Base-by-base conservation (phyloP, 495 filamentous ascomycete species). In the Penicillium fimorum region DNA sequence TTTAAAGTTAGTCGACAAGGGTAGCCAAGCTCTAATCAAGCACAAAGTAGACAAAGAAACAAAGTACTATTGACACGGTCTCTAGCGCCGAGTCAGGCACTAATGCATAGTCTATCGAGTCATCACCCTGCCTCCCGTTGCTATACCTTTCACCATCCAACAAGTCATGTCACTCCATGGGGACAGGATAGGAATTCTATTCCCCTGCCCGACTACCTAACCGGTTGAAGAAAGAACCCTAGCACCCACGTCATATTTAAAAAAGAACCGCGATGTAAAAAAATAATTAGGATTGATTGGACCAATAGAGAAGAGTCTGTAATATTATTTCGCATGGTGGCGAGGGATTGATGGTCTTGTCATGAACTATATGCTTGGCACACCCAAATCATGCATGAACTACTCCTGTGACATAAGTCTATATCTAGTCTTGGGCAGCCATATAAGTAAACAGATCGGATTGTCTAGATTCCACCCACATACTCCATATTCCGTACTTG, bases 291-390 rank as follows among this genome's bases (percentile, higher is more conserved):
- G n/a, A 38, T 9, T n/a, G 11, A 22, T 27, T 5, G 13, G 18
- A 20, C 47, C 47, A 50, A 50, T 50, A 38, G 32, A 12, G 24
- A 38, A 38, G 17, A 25, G 32, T 2, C 5, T 2, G 10, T 24
- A 38, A 35, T 38, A 35, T 50, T 32, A 38, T 13, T 1, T 37
- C 32, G 6, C 32, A 50, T 37, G 5, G 6, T 20, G 18, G 32
- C 20, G 47, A 51, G 37, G 24, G 49, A 51, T 51, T 51, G 49
- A 40, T 45, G 17, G 50, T 13, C 50, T 52, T 45, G 18, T 46
- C 22, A 46, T 13, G 42, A 46, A 54, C 51, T 41, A 35, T 30
- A 2, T 20, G 2, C 41, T 46, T 54, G 51, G 51, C 50, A 27
- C 12, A 24, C n/a, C 35, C 1, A 5, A 20, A 18, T 33, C 32